Base-by-base conservation (phyloP, 257 asterid genomes). In the Striga asiatica region DNA sequence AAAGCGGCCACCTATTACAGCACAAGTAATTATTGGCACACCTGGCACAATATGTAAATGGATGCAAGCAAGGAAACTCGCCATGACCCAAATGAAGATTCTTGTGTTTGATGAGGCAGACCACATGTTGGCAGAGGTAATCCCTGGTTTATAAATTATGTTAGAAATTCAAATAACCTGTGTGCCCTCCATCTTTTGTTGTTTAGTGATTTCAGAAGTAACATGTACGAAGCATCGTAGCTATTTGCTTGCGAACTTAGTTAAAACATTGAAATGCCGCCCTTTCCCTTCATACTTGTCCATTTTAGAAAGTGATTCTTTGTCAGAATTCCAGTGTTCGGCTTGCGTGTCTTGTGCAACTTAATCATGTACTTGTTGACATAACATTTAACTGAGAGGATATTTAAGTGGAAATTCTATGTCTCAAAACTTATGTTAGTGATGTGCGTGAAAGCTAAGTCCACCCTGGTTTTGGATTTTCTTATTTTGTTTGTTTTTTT, bases 51-150 rank as follows among this genome's bases (percentile, higher is more conserved):
- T 91, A 49, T 56, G 59, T 32, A 83, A 76, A 67, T 80, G 94
- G 94, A 62, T 84, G 21, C 7, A 67, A 3, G 79, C 78, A 13
- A 87, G 23, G 78, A 91, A 91, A 50, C 76, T 91, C 42, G 84
- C 96, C 62, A 43, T 79, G 87, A 74, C 75, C 67, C 78, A 56
- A 28, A 72, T 87, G 95, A 87, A 84, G 74, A 81, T 91, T 73
- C 92, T 87, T 1, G 98, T 91, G 50, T 86, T 81, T 78, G 98
- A 91, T 50, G 98, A 91, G 77, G 98, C 96, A 10, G 98, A 91
- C 74, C 96, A 86, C 71, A 91, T 91, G 98, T 68, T 87, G 72
- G 80, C 94, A 43, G 84, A 87, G 94, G 96, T 80, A 71, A 60
- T 62, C 18, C 20, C 31, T 46, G 13, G 31, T 37, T 13, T 43